These are phyloP conservation scores for Fusarium acutatum DNA, from an alignment of 2,329 filamentous ascomycete genomes.

Conservation along the genomic window DNA sequence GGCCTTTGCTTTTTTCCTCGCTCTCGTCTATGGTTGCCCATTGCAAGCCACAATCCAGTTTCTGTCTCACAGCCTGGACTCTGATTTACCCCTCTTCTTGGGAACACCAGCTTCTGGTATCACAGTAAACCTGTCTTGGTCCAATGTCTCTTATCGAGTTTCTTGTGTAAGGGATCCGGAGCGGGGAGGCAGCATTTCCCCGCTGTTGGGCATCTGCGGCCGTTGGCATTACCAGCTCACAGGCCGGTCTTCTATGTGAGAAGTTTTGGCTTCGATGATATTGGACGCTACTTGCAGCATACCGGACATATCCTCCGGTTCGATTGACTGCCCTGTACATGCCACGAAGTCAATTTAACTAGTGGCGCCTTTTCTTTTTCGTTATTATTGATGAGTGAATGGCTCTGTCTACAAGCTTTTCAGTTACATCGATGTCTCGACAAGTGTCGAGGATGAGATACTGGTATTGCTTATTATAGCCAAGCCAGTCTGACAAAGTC, in stretches of 20 bases:
- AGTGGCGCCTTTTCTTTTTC: background rate
- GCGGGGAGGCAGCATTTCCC: background rate
- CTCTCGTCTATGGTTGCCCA: conserved; percentile 9
- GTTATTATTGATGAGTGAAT: background rate
- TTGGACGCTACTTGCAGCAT: background rate
- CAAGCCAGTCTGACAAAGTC: background rate
- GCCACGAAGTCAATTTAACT: background rate
- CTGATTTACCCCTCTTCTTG: conserved; percentile 1
- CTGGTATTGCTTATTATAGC: background rate
- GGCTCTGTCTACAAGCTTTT: background rate
- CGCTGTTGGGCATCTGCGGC: conserved; percentile 8
- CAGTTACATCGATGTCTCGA: background rate
- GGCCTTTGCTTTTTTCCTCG: background rate
- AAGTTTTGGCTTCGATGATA: background rate
- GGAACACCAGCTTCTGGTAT: background rate
- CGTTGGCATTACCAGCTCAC: conserved; percentile 3
- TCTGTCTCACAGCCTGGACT: conserved; percentile 11
- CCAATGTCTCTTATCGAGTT: conserved; percentile 8
- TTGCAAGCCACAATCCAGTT: conserved; percentile 15
- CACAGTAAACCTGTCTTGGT: background rate
- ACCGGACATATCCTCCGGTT: background rate
- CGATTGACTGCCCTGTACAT: background rate
- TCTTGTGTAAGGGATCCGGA: background rate
- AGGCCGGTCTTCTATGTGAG: background rate
- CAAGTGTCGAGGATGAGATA: background rate